phyloP scores from a whole-genome alignment of 306 rosid species.

The Castanea crenata region DNA sequence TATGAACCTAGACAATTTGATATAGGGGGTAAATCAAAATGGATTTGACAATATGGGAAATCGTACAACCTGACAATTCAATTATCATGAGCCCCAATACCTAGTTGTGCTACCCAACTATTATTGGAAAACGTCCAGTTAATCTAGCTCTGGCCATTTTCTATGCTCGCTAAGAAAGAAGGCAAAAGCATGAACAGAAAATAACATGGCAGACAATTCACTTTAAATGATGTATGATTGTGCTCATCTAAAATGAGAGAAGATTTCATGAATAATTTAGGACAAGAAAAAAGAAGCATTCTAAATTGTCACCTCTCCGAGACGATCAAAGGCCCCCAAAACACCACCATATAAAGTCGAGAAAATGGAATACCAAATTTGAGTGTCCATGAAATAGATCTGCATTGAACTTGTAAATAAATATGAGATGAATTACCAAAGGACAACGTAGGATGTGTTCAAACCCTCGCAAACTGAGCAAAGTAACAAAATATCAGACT shows the following conservation, averaged over 20 bases:
- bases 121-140: neutral
- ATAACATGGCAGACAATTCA: neutral
- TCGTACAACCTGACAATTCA: neutral
- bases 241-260: neutral
- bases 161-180: neutral
- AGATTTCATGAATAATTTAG: neutral
- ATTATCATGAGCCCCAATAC: neutral
- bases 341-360: constrained; percentile 87
- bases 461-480: constrained; percentile 17
- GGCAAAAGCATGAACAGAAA: neutral
- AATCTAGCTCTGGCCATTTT: neutral
- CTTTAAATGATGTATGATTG: neutral
- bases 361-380: constrained; percentile 89
- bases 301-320: constrained; percentile 74
- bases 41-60: neutral
- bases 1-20: neutral
- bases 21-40: neutral
- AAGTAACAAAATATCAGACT: constrained; percentile 24
- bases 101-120: neutral
- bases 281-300: constrained; percentile 7
- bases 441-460: neutral
- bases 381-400: constrained; percentile 98
- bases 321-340: constrained; percentile 92
- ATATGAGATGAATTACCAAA: constrained; percentile 25
- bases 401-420: constrained; percentile 35